Percentiles rank a stretch among this genome's conserved stretches.
These are phyloP conservation scores for Fraxinus angustifolia DNA, from an alignment of 305 asterid species.

Conservation along the genomic window DNA sequence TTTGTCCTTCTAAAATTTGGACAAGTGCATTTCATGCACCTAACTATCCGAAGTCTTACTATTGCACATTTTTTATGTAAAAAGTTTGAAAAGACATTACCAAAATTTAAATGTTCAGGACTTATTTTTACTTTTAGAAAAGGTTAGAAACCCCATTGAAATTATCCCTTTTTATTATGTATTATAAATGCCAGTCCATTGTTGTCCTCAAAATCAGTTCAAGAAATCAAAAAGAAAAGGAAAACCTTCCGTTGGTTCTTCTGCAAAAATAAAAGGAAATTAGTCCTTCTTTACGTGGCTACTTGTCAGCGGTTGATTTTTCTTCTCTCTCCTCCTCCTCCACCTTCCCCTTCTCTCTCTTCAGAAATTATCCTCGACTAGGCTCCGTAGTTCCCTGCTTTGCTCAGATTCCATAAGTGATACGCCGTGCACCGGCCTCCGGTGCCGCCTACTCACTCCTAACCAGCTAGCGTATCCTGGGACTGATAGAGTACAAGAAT, in stretches of 20 bases:
- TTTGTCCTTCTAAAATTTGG: background rate
- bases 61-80: background rate
- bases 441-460: background rate
- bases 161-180: background rate
- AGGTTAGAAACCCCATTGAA: background rate
- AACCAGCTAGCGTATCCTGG: background rate
- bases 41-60: background rate
- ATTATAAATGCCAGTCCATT: background rate
- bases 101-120: background rate
- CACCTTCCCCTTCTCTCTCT: slow-evolving; percentile 14
- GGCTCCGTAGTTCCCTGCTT: slow-evolving; percentile 24
- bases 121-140: background rate
- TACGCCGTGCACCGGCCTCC: slow-evolving; percentile 14
- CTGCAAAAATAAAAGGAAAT: background rate
- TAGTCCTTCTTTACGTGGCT: background rate
- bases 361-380: slow-evolving; percentile 20
- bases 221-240: background rate
- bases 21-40: background rate
- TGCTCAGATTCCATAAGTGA: slow-evolving; percentile 15
- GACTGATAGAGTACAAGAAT: slow-evolving; percentile 2
- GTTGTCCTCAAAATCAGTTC: background rate
- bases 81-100: background rate
- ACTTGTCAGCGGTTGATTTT: background rate
- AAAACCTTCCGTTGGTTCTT: background rate
- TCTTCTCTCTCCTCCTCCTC: slow-evolving; percentile 7